Evolutionary conservation across 352 stramenopile genomes (phyloP).

Genomic region (Pythium diclinum): DNA sequence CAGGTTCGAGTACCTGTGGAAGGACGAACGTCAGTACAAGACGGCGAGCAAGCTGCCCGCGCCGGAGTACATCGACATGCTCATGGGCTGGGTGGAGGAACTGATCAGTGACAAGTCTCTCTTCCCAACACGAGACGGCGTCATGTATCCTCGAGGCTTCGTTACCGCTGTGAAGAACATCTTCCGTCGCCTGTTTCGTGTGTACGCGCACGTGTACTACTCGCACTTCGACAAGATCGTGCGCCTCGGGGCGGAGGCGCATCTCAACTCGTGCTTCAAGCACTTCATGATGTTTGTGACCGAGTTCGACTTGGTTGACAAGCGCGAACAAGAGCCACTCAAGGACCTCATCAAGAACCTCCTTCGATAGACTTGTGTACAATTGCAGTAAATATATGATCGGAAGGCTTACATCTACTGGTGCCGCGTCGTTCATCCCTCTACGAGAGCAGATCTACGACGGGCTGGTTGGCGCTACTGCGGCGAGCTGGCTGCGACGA

Average conservation of each 20-base stretch:
- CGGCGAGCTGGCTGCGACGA: slow-evolving; percentile 24
- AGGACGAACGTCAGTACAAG: slow-evolving; percentile 72
- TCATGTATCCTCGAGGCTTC: slow-evolving; percentile 83
- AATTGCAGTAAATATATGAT: not conserved
- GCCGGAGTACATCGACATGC: slow-evolving; percentile 91
- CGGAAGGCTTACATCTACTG: not conserved
- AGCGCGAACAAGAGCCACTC: slow-evolving; percentile 93
- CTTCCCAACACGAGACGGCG: slow-evolving; percentile 67
- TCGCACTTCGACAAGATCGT: slow-evolving; percentile 96
- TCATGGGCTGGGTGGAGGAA: slow-evolving; percentile 91
- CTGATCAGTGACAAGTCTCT: slow-evolving; percentile 78
- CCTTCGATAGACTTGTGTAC: slow-evolving; percentile 28
- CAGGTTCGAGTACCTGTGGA: slow-evolving; percentile 90
- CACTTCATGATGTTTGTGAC: slow-evolving; percentile 97
- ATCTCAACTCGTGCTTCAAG: slow-evolving; percentile 98
- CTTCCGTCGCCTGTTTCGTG: slow-evolving; percentile 94
- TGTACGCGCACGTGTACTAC: slow-evolving; percentile 97
- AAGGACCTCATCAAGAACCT: slow-evolving; percentile 95
- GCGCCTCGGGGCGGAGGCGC: slow-evolving; percentile 90
- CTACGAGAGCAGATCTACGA: slow-evolving; percentile 52
- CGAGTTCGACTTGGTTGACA: slow-evolving; percentile 92
- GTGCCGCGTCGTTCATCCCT: not conserved
- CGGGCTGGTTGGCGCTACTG: slow-evolving; percentile 21
- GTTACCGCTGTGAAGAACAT: slow-evolving; percentile 88
- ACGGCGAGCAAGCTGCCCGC: slow-evolving; percentile 64